Percentiles rank a stretch among this genome's conserved stretches.
Evolutionary conservation across 768 basidiomycete genomes (phyloP).

Genomic region (Amyloporia xantha): DNA sequence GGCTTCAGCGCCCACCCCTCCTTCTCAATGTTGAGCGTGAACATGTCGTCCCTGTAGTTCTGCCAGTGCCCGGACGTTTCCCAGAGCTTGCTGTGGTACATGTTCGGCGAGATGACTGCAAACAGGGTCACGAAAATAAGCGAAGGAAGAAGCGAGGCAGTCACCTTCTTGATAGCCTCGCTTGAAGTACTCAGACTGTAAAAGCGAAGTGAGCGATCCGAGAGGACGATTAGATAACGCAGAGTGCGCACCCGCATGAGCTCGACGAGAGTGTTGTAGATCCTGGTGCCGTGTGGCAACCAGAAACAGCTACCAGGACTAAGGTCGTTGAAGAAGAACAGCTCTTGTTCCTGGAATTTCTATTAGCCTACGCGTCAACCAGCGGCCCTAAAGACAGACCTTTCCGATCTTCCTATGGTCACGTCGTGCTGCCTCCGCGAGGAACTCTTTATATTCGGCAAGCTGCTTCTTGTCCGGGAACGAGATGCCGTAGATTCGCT

Average conservation of each 20-base stretch:
- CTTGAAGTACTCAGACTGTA: constrained; percentile 84
- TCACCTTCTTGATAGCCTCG: constrained; percentile 92
- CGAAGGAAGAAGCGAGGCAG: constrained; percentile 1
- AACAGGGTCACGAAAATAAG: background rate
- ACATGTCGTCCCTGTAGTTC: constrained; percentile 99
- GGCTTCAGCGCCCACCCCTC: constrained; percentile 95
- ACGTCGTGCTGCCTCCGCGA: constrained; percentile 96
- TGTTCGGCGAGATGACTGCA: constrained; percentile 93
- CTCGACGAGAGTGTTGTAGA: constrained; percentile 91
- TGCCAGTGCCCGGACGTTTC: constrained; percentile 98
- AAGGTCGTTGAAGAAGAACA: constrained; percentile 97
- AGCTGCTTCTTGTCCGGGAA: constrained; percentile 98
- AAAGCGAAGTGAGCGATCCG: background rate
- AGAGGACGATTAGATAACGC: background rate
- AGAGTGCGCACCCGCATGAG: constrained; percentile 72
- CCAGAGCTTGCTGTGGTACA: constrained; percentile 96
- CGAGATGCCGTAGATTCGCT: constrained; percentile 96
- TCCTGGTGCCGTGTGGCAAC: constrained; percentile 92
- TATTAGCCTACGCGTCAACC: background rate
- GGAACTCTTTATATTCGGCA: constrained; percentile 89
- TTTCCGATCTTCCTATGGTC: constrained; percentile 96
- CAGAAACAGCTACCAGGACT: constrained; percentile 96
- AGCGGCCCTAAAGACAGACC: constrained; percentile 28
- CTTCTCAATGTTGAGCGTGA: constrained; percentile 89
- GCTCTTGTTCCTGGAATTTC: constrained; percentile 72